A percentile compares a stretch with the other conserved stretches of the same genome.
phyloP scores from a whole-genome alignment of 352 stramenopile species.

The Phytophthora brassicae region DNA sequence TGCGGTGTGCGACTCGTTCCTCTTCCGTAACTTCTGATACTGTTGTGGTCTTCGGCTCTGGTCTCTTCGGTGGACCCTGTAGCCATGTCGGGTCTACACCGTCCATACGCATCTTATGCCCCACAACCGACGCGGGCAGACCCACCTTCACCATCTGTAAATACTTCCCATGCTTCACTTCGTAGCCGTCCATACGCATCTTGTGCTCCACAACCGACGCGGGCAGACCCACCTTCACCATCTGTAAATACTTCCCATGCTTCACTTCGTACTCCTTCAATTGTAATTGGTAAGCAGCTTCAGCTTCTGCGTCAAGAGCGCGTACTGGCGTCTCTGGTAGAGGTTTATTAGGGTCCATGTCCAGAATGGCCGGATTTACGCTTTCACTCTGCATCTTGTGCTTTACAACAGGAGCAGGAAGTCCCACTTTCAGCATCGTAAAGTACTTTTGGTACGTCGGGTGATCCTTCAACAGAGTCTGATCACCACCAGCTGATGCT shows the following conservation, averaged over 20 bases:
- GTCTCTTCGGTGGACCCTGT: constrained; percentile 50
- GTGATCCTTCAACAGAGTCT: constrained; percentile 59
- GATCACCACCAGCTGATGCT: constrained; percentile 15
- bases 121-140: constrained; percentile 62
- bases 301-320: constrained; percentile 35
- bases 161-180: constrained; percentile 72
- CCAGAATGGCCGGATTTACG: constrained; percentile 60
- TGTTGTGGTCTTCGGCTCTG: constrained; percentile 22
- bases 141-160: constrained; percentile 82
- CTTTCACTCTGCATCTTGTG: constrained; percentile 77
- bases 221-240: constrained; percentile 81
- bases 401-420: constrained; percentile 63
- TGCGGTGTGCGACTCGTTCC: constrained; percentile 53
- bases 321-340: constrained; percentile 27
- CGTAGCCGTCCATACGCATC: constrained; percentile 74
- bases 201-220: no score
- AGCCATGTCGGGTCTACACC: constrained; percentile 65
- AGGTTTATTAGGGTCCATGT: constrained; percentile 63
- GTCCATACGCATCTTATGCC: constrained; percentile 88
- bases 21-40: constrained; percentile 40
- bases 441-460: constrained; percentile 79
- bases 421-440: constrained; percentile 81
- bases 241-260: constrained; percentile 70
- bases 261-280: constrained; percentile 72
- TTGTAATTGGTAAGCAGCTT: constrained; percentile 50